Evolutionary conservation across 495 filamentous ascomycete genomes (phyloP).

Genomic region (Barbatosphaeria neglecta): DNA sequence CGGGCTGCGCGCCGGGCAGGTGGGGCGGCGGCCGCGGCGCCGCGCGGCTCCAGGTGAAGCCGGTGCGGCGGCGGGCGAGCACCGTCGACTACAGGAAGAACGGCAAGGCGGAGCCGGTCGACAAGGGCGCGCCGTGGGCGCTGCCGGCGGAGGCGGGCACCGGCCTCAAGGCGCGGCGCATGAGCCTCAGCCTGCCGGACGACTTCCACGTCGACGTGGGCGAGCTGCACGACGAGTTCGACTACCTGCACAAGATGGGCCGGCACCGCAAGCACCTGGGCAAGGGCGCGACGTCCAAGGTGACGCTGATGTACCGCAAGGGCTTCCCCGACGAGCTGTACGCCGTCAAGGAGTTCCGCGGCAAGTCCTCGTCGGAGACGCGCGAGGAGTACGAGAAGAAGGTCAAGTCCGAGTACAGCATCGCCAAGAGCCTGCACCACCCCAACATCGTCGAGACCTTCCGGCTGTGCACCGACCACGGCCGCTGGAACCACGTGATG

Average conservation of each 20-base stretch:
- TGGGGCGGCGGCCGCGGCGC: too few species aligned
- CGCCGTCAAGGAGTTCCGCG: conserved; percentile 70
- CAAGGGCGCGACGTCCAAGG: conserved; percentile 60
- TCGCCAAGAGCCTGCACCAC: conserved; percentile 63
- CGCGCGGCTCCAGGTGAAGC: too few species aligned
- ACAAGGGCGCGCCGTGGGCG: conserved; percentile 31
- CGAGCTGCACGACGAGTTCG: conserved; percentile 48
- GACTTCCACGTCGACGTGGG: conserved; percentile 53
- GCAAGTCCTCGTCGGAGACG: conserved; percentile 48
- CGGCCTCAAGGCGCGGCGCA: conserved; percentile 52
- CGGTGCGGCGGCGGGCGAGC: conserved; percentile 19
- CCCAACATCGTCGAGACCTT: conserved; percentile 69
- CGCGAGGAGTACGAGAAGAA: conserved; percentile 60
- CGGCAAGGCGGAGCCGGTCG: conserved; percentile 2
- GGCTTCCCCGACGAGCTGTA: conserved; percentile 43
- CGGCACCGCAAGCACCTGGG: conserved; percentile 54
- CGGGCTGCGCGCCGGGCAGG: too few species aligned
- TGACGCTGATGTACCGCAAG: conserved; percentile 55
- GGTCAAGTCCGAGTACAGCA: conserved; percentile 70
- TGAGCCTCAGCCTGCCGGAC: conserved; percentile 51
- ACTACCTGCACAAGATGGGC: conserved; percentile 45
- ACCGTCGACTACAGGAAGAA: conserved; percentile 21
- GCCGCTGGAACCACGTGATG: conserved; percentile 74
- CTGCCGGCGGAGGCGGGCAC: conserved; percentile 47
- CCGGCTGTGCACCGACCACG: conserved; percentile 53